A percentile compares a stretch with the other conserved stretches of the same genome.
Conservation (phyloP, 371 early-diverging fungal genomes). For the Rhizopus arrhizus region DNA sequence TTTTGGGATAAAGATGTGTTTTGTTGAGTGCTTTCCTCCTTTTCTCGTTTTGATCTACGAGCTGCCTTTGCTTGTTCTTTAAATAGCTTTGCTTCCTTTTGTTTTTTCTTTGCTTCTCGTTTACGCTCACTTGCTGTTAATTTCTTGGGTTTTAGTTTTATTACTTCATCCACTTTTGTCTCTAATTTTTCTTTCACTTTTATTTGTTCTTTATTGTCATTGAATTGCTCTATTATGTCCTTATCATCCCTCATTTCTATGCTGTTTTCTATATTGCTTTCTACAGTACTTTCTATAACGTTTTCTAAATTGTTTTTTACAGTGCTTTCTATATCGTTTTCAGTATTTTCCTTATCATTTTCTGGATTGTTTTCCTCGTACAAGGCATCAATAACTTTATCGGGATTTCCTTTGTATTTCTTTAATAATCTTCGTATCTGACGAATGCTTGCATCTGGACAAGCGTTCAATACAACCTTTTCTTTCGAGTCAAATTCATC, state of each 20-base stretch:
- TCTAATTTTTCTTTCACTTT: conserved; percentile 1
- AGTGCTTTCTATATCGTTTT: not conserved
- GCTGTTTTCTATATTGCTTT: conserved; percentile 15
- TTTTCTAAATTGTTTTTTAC: not conserved
- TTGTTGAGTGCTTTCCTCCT: conserved; percentile 2
- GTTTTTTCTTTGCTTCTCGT: conserved; percentile 28
- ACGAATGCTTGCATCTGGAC: conserved; percentile 45
- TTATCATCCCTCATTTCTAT: not conserved
- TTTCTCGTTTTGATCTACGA: conserved; percentile 9
- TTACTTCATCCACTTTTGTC: not conserved
- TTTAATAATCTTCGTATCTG: conserved; percentile 57
- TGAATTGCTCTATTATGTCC: not conserved
- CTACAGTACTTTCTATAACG: not conserved
- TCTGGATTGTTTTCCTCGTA: conserved; percentile 35
- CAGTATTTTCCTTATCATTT: conserved; percentile 15
- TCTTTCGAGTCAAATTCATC: conserved; percentile 40
- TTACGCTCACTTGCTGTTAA: conserved; percentile 35
- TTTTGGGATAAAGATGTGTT: conserved; percentile 2
- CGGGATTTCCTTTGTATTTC: conserved; percentile 50
- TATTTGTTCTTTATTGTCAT: not conserved
- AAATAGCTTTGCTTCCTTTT: conserved; percentile 29
- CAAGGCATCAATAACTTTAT: conserved; percentile 60
- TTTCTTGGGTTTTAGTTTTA: conserved; percentile 16
- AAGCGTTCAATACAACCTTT: conserved; percentile 52
- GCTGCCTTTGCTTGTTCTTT: conserved; percentile 27